Base-by-base conservation (phyloP, 23 red algal species). In the Chondrus crispus region DNA sequence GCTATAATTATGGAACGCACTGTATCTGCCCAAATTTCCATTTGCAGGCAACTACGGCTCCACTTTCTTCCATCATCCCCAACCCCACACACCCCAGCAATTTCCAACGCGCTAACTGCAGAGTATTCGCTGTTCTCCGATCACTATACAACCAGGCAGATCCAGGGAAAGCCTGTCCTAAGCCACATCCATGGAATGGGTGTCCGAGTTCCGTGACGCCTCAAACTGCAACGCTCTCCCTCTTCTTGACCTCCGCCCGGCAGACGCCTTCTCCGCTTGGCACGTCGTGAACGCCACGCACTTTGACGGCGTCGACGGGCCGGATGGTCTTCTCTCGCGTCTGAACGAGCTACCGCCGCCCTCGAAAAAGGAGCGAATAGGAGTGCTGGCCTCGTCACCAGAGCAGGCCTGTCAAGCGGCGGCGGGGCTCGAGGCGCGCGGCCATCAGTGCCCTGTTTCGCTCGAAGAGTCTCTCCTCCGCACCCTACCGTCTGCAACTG, bases 331-430 rank as follows among this genome's bases (percentile, higher is more conserved):
- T 47, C 20, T 48, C 16, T 7, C 32, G 26, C 71, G 71, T 9
- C 71, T 77, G 10, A 35, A 77, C 26, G 71, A 77, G 19, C 71
- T 77, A 8, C 71, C 71, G n/a, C 71, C 71, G 6, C 71, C 71
- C 28, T 37, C 37, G 38, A 16, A 10, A 7, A 26, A 14, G n/a
- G 14, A 14, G 22, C 14, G 22, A 16, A 35, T 77, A 10, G 26
- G 26, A 10, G 13, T 77, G 10, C 44, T 77, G 10, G 22, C 38
- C 9, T 10, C 9, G 11, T 39, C 16, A 14, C 10, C 10, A 7
- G 13, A 44, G 9, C 29, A 77, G 26, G 26, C 38, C 19, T 10
- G 7, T 11, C 9, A 20, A 16, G 71, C 71, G 9, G 12, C 44
- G 29, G n/a, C 10, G n/a, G 13, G 32, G 10, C 71, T 77, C 37